Evolutionary conservation across 1,284 basidiomycete genomes (phyloP).

Genomic region (Trametes sp.): DNA sequence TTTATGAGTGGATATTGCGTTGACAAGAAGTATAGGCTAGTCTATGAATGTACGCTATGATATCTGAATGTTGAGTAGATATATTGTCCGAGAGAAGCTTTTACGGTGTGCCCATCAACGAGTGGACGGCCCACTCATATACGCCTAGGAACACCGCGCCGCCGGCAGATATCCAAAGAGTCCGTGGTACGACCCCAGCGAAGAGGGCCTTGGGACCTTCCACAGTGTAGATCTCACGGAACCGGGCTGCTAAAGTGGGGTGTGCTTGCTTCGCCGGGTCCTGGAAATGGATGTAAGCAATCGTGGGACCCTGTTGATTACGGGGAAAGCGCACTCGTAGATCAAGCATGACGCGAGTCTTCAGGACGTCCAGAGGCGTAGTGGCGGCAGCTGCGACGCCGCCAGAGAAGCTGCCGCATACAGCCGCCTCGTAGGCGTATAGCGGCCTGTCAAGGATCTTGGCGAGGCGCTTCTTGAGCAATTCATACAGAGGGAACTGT

Average conservation of each 20-base stretch:
- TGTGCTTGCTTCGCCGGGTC: constrained; percentile 57
- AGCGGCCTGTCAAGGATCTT: constrained; percentile 62
- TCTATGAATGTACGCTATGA: constrained; percentile 16
- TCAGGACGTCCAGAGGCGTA: constrained; percentile 96
- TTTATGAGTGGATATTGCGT: neutral
- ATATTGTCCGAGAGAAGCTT: neutral
- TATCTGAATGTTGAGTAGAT: constrained; percentile 6
- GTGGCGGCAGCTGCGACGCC: constrained; percentile 90
- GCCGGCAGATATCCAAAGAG: constrained; percentile 95
- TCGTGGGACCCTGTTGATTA: constrained; percentile 8
- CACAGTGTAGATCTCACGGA: constrained; percentile 69
- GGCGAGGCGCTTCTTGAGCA: constrained; percentile 77
- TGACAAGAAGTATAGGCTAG: neutral
- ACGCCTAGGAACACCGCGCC: constrained; percentile 97
- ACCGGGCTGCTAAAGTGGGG: constrained; percentile 62
- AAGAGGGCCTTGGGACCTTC: constrained; percentile 88
- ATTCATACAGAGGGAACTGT: constrained; percentile 97
- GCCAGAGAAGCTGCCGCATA: constrained; percentile 93
- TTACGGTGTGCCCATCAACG: constrained; percentile 23
- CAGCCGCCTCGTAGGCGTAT: constrained; percentile 85
- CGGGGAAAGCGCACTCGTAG: constrained; percentile 60
- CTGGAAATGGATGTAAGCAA: constrained; percentile 40
- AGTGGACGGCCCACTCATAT: constrained; percentile 73
- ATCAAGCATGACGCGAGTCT: constrained; percentile 98
- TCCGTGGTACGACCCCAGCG: constrained; percentile 89